Conservation (phyloP, 352 stramenopile genomes). For the Phytopythium oedochilum region DNA sequence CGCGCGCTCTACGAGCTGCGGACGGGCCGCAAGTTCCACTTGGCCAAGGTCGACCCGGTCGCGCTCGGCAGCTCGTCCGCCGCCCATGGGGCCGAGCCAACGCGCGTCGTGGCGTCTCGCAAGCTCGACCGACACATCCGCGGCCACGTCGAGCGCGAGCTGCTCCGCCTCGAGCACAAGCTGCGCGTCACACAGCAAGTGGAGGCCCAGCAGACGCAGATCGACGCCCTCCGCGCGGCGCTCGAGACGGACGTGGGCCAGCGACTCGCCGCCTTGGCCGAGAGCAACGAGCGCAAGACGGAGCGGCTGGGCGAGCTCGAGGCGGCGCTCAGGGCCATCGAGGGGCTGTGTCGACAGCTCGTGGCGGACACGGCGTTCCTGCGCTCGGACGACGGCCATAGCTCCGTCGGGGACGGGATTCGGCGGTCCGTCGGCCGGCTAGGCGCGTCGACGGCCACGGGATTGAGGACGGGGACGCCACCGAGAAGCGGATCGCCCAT, state of each 20-base stretch:
- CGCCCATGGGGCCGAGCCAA: neutral
- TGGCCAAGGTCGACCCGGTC: constrained; percentile 46
- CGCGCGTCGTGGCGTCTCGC: constrained; percentile 20
- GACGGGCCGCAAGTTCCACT: constrained; percentile 29
- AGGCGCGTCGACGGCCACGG: neutral
- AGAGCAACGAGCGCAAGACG: constrained; percentile 55
- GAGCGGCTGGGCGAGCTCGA: constrained; percentile 57
- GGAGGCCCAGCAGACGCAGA: constrained; percentile 43
- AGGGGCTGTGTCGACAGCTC: constrained; percentile 62
- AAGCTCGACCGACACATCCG: constrained; percentile 50
- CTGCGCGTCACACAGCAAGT: constrained; percentile 22
- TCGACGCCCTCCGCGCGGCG: constrained; percentile 27
- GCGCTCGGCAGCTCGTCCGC: neutral
- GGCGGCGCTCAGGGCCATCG: constrained; percentile 47
- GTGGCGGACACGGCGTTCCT: constrained; percentile 43
- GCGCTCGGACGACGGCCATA: constrained; percentile 21
- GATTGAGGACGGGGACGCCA: neutral
- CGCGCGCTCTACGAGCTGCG: constrained; percentile 36
- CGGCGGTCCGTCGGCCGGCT: constrained; percentile 6
- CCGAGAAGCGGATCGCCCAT: constrained; percentile 6
- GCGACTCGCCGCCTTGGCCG: constrained; percentile 37
- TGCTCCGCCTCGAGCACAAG: constrained; percentile 18
- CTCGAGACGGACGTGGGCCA: constrained; percentile 42
- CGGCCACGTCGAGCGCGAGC: constrained; percentile 25
- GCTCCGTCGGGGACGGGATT: neutral